phyloP scores from a whole-genome alignment of 257 asterid genomes.

The Jacaranda copaia region DNA sequence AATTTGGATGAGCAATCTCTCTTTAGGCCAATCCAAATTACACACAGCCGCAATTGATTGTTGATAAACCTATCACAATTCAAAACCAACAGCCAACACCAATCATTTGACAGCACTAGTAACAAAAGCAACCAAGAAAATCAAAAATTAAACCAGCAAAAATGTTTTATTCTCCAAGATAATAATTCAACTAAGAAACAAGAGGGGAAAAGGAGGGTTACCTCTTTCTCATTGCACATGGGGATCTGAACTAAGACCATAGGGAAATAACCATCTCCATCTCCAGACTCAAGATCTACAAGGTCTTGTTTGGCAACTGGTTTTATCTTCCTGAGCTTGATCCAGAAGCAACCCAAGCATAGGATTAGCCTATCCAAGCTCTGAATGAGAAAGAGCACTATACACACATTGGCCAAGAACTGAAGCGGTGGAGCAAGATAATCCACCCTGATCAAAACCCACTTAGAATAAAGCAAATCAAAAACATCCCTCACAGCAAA shows the following conservation, averaged over 20 bases:
- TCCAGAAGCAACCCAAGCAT: constrained; percentile 92
- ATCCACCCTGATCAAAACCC: constrained; percentile 86
- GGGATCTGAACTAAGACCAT: constrained; percentile 99
- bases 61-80: constrained; percentile 75
- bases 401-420: constrained; percentile 74
- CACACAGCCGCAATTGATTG: constrained; percentile 93
- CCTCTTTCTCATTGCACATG: constrained; percentile 99
- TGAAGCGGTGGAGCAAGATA: constrained; percentile 89
- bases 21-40: constrained; percentile 89
- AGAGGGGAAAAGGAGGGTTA: constrained; percentile 21
- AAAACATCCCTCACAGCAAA: constrained; percentile 65
- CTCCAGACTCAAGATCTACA: constrained; percentile 79
- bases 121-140: constrained; percentile 13
- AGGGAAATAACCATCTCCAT: constrained; percentile 76
- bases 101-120: constrained; percentile 26
- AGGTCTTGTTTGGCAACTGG: constrained; percentile 63
- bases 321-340: constrained; percentile 61
- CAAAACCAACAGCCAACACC: constrained; percentile 15
- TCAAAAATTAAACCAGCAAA: constrained; percentile 1
- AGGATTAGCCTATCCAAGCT: constrained; percentile 82
- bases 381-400: constrained; percentile 76
- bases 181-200: not conserved
- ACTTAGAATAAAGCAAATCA: constrained; percentile 61
- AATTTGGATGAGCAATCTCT: constrained; percentile 78
- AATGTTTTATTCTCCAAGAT: not conserved